Conservation (phyloP, 2,329 filamentous ascomycete species). For the Exophiala mesophila region DNA sequence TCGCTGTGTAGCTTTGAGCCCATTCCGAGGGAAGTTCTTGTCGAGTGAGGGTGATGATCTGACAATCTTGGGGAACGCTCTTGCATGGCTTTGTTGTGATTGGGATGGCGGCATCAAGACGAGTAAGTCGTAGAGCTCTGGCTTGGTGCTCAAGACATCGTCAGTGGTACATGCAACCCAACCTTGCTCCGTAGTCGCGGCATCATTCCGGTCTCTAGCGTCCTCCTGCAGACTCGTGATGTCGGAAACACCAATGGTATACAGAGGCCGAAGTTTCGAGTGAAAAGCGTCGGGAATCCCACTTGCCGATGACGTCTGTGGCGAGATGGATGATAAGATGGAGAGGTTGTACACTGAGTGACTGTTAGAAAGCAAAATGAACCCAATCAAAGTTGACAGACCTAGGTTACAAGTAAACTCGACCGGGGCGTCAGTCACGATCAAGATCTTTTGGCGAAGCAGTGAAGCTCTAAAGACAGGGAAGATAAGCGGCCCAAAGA, state of each 20-base stretch:
- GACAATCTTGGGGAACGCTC: conserved; percentile 72
- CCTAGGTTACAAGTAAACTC: conserved; percentile 84
- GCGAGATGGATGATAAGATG: conserved; percentile 82
- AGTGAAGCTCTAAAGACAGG: conserved; percentile 84
- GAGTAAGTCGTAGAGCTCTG: conserved; percentile 80
- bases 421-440: conserved; percentile 81
- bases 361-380: conserved; percentile 8
- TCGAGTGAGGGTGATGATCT: conserved; percentile 36
- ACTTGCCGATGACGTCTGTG: conserved; percentile 66
- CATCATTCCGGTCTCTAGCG: conserved; percentile 29
- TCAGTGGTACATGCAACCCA: conserved; percentile 97
- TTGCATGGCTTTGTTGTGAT: conserved; percentile 50
- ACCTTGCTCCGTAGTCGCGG: conserved; percentile 49
- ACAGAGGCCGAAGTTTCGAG: conserved; percentile 70
- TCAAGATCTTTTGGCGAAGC: conserved; percentile 78
- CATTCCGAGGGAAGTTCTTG: conserved; percentile 49
- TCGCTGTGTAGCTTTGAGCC: conserved; percentile 80
- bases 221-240: conserved; percentile 64
- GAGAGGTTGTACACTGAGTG: conserved; percentile 81
- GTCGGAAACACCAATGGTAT: conserved; percentile 88
- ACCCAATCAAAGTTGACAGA: conserved; percentile 35
- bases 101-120: conserved; percentile 69
- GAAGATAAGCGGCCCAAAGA: conserved; percentile 87
- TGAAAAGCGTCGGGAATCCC: conserved; percentile 57
- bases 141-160: conserved; percentile 82